Evolutionary conservation across 352 stramenopile species (phyloP).

Genomic region (Globisporangium abappressorium): DNA sequence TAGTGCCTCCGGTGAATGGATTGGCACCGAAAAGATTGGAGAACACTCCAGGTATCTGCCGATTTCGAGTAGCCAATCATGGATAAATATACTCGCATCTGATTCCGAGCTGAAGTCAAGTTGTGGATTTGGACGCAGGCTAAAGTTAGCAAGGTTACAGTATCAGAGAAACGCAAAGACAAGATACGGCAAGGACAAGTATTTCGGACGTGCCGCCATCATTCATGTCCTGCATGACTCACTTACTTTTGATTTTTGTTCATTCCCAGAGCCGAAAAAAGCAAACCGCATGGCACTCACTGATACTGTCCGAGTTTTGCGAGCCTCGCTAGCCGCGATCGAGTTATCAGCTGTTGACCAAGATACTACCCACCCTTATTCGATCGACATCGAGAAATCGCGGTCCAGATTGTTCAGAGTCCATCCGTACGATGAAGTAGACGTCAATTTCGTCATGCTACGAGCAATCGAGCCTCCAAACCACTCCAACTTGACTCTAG

Average conservation of each 20-base stretch:
- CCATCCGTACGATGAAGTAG: background rate
- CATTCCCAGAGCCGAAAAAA: background rate
- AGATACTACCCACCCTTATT: background rate
- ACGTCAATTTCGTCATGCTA: background rate
- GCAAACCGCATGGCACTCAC: background rate
- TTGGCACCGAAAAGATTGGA: background rate
- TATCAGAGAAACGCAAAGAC: background rate
- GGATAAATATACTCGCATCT: background rate
- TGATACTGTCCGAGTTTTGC: background rate
- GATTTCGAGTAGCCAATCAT: background rate
- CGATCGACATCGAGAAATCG: background rate
- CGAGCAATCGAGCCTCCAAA: background rate
- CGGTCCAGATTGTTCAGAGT: background rate
- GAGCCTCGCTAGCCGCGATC: background rate
- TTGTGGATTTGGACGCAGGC: background rate
- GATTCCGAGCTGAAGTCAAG: background rate
- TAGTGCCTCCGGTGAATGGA: background rate
- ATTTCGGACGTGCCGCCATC: background rate
- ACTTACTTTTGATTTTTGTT: background rate
- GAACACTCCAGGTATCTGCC: background rate
- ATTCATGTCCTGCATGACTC: background rate
- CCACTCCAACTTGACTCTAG: background rate
- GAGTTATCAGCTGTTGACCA: background rate
- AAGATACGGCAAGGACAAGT: background rate
- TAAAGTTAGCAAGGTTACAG: slow-evolving; percentile 10